Evolutionary conservation across 257 asterid genomes (phyloP), one percentile per base, ranked within the genome.

Genomic region (Przewalskia tangutica): DNA sequence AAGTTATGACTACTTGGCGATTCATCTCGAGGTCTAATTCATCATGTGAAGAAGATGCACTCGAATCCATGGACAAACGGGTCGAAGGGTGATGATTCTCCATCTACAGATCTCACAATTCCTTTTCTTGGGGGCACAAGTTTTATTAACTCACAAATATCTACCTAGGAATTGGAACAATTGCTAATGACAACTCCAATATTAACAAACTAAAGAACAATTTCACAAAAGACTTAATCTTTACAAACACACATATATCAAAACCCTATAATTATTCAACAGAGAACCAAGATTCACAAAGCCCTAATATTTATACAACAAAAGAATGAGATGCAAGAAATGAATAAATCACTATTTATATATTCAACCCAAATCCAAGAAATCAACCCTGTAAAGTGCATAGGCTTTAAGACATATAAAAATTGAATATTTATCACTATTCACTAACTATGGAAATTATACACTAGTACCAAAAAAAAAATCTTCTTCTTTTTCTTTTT

Each of bases 71-170:
- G 82, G 99, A 94, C 79, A 95, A 85, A 48, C 89, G 91, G 86
- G 98, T 93, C 64, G 97, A 95, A 83, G 99, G 99, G 85, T 91
- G 98, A 84, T 92, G 96, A 85, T 90, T 95, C 88, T 95, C 97
- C 93, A 91, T 92, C 79, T 91, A 86, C 54, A 93, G 82, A 27
- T 27, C 32, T 27, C 32, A 27, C 32, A 27, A 87, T 88, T 46
- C 20, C 59, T 46, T 6, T 7, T 71, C 38, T 71, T 5, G 56
- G 54, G 55, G 9, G 1, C 2, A 44, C 59, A 10, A 18, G 8
- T 11, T 27, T 32, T 84, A 85, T 96, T 27, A 27, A 27, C 32
- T 27, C 32, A 27, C 32, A 27, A 27, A 27, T 27, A 27, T 27
- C 32, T 27, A 27, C 32, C 32, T 84, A 44, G 16, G 55, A 63